Evolutionary conservation across 2,329 filamentous ascomycete species (phyloP), one percentile per base, ranked within the genome.

Genomic region (Stagonosporopsis chrysanthemi): DNA sequence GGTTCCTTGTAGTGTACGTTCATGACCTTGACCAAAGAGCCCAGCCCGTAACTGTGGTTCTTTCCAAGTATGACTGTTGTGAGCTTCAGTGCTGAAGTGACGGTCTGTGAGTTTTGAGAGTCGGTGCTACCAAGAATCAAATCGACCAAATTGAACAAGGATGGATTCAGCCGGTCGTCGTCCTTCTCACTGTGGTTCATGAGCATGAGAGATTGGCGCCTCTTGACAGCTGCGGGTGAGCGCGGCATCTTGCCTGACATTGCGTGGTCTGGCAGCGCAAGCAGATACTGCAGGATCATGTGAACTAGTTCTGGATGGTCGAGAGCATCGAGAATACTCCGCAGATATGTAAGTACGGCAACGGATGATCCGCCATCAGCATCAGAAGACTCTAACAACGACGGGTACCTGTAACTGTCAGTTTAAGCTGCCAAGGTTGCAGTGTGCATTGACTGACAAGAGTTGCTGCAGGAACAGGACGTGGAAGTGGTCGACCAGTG

Each of bases 321-420:
- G 14, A 99, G 82, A 0, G 91, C 90, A 74, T 97, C 93, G 6
- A 99, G 83, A 52, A 98, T 96, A 39, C 91, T 89, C 56, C 90
- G 89, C 33, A 99, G 83, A 75, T 99, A 98, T 2, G 93, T 97
- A 61, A 98, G 82, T 12, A 99, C 95, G 3, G 95, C 95, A 22
- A 98, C 92, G 0, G 95, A 97, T 6, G 95, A 99, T 51, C 95
- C 95, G 64, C 94, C 95, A 76, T 98, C 94, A 36, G 96, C 90
- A 78, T 99, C 95, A 1, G 95, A 98, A 9, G 95, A 99, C 76
- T 99, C 94, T 14, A 99, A 83, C 29, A 99, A 82, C 1, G 96
- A 99, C 2, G 95, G 95, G 74, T 99, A 97, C 79, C 91, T 95
- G 62, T 2, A 19, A 24, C 56, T 39, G 42, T 68, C 43, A 75